These are phyloP conservation scores for Arachis stenosperma DNA, from an alignment of 306 rosid genomes.

Conservation along the genomic window DNA sequence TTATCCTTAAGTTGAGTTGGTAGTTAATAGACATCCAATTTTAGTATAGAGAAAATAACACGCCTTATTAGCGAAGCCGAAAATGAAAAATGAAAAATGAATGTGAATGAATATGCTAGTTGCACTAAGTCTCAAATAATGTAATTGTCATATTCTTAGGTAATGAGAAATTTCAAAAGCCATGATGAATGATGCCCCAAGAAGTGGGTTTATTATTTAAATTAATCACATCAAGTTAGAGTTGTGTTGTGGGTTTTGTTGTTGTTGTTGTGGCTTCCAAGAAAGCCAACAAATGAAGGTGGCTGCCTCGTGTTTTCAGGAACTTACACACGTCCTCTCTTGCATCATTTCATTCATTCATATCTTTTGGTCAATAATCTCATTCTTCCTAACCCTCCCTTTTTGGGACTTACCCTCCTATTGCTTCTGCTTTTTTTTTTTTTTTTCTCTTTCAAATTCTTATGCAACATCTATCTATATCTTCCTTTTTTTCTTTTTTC, in stretches of 20 bases:
- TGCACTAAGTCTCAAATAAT: background rate
- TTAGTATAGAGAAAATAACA: no score
- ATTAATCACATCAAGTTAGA: background rate
- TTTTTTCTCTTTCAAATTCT: conserved; percentile 12
- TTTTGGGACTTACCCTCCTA: background rate
- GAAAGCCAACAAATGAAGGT: conserved; percentile 10
- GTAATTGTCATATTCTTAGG: background rate
- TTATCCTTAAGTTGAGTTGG: background rate
- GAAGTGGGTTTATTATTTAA: background rate
- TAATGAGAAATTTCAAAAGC: background rate
- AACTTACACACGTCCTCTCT: background rate
- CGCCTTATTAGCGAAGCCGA: no score
- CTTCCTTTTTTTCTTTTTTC: no score
- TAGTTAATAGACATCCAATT: no score
- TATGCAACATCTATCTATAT: background rate
- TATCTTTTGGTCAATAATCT: conserved; percentile 3
- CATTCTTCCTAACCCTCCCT: background rate
- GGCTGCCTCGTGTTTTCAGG: conserved; percentile 19
- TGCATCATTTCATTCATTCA: no score
- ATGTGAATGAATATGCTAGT: background rate
- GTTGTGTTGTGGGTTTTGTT: background rate
- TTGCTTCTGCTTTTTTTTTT: background rate
- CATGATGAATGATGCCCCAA: background rate
- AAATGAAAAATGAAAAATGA: no score
- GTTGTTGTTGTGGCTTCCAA: background rate